Evolutionary conservation across 345 rosid species (phyloP).

Genomic region (Clarkia xantiana): DNA sequence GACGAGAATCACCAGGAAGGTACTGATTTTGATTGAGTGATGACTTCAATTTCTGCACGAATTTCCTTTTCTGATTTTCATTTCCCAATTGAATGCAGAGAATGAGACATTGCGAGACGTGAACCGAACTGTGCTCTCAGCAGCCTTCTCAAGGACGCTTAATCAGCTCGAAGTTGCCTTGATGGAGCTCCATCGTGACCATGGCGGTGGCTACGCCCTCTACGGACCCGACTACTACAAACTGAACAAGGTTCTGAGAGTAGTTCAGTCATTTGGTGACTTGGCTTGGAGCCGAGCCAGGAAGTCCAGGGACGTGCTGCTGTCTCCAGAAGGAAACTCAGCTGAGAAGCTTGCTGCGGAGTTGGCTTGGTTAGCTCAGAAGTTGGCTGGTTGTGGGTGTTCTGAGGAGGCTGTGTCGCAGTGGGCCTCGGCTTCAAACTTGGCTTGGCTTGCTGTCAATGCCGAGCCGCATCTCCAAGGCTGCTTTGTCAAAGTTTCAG

Average conservation of each 20-base stretch:
- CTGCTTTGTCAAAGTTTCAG: conserved; percentile 54
- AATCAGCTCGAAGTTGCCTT: conserved; percentile 39
- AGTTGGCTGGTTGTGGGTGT: conserved; percentile 48
- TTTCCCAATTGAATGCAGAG: no score
- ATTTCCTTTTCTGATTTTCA: no score
- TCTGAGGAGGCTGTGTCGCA: conserved; percentile 57
- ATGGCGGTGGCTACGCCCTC: conserved; percentile 8
- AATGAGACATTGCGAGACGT: conserved; percentile 30
- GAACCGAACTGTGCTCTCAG: conserved; percentile 40
- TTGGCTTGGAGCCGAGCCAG: conserved; percentile 18
- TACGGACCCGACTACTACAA: conserved; percentile 6
- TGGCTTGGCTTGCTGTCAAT: conserved; percentile 54
- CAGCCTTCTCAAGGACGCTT: conserved; percentile 54
- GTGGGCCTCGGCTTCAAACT: conserved; percentile 75
- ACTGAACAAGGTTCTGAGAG: conserved; percentile 32
- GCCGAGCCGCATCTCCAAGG: conserved; percentile 67
- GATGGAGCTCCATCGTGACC: conserved; percentile 20
- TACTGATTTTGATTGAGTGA: neutral
- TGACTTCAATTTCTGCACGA: no score
- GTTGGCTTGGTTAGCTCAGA: conserved; percentile 71
- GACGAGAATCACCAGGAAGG: conserved; percentile 52
- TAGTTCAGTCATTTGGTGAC: conserved; percentile 25
- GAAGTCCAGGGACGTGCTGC: conserved; percentile 21
- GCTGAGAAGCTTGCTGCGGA: conserved; percentile 80
- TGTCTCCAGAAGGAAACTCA: conserved; percentile 19